Evolutionary conservation across 768 basidiomycete species (phyloP), one percentile per base, ranked within the genome.

Genomic region (Pleurotus djamor): DNA sequence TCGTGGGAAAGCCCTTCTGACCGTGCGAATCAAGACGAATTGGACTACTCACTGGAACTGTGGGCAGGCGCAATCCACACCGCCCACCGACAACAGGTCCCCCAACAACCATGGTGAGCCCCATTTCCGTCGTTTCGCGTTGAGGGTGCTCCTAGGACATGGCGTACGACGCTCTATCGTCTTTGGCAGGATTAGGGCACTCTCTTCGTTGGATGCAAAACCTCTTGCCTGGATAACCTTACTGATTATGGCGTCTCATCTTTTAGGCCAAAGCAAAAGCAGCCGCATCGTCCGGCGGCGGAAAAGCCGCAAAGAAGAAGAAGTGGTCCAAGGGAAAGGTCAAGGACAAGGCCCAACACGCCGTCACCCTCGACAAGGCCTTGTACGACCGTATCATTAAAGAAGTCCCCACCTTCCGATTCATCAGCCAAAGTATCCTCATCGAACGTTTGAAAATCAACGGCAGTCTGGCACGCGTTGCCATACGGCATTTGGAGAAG

Each of bases 311-410:
- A 63, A 98, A 98, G 86, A 98, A 98, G 87, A 98, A 98, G 93
- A 98, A 98, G 86, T 98, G 96, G 96, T 97, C 94, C 68, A 98
- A 98, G 86, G 97, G 97, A 74, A 98, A 98, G 82, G 97, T 99
- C 77, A 99, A 99, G 90, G 97, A 99, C 82, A 99, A 98, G 89
- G 94, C 96, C 70, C 88, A 92, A 72, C 96, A 98, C 85, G 85
- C 93, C 68, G 95, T 98, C 76, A 81, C 88, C 66, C 88, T 96
- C 70, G 96, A 98, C 84, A 96, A 98, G 83, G 66, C 87, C 58
- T 91, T 89, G 67, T 96, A 76, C 77, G 93, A 95, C 80, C 91
- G 92, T 70, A 94, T 97, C 82, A 74, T 96, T 71, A 98, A 98
- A 85, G 96, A 98, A 77, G 94, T 93, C 76, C 97, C 97, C 49